Conservation (phyloP, 305 asterid genomes). For the Plantago rigida region DNA sequence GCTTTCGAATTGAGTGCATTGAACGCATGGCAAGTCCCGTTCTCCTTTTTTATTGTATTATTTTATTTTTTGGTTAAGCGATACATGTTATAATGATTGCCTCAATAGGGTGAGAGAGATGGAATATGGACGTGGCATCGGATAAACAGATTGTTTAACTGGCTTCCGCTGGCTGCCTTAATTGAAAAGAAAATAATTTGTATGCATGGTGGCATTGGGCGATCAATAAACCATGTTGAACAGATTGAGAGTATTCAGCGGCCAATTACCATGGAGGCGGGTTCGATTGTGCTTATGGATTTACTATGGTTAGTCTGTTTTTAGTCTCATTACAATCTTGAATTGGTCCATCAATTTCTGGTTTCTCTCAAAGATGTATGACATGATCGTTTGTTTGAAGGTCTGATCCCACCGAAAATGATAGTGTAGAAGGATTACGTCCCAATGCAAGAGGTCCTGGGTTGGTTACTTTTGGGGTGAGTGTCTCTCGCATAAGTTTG, state of each 20-base stretch:
- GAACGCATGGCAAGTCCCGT: slow-evolving; percentile 49
- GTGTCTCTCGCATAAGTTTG: slow-evolving; percentile 27
- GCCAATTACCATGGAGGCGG: slow-evolving; percentile 98
- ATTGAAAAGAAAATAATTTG: slow-evolving; percentile 94
- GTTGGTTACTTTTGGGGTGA: slow-evolving; percentile 96
- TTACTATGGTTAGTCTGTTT: slow-evolving; percentile 65
- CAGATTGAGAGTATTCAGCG: slow-evolving; percentile 96
- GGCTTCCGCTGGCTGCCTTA: slow-evolving; percentile 97
- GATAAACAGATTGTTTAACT: slow-evolving; percentile 86
- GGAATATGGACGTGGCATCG: slow-evolving; percentile 99
- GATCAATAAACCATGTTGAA: slow-evolving; percentile 92
- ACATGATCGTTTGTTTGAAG: slow-evolving; percentile 37
- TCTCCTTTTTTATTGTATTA: slow-evolving; percentile 2
- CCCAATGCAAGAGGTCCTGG: slow-evolving; percentile 99
- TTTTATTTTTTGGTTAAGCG: slow-evolving; percentile 14
- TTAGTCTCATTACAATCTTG: slow-evolving; percentile 20
- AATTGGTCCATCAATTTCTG: not conserved
- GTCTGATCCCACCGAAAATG: slow-evolving; percentile 99
- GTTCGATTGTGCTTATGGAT: slow-evolving; percentile 95
- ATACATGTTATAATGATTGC: slow-evolving; percentile 23
- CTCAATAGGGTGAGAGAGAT: slow-evolving; percentile 96
- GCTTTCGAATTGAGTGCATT: slow-evolving; percentile 71
- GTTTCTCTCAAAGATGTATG: slow-evolving; percentile 10
- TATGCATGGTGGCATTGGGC: slow-evolving; percentile 99
- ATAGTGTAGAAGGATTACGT: slow-evolving; percentile 95